Conservation (phyloP, 495 filamentous ascomycete genomes). For the Penicillium tannophilum region DNA sequence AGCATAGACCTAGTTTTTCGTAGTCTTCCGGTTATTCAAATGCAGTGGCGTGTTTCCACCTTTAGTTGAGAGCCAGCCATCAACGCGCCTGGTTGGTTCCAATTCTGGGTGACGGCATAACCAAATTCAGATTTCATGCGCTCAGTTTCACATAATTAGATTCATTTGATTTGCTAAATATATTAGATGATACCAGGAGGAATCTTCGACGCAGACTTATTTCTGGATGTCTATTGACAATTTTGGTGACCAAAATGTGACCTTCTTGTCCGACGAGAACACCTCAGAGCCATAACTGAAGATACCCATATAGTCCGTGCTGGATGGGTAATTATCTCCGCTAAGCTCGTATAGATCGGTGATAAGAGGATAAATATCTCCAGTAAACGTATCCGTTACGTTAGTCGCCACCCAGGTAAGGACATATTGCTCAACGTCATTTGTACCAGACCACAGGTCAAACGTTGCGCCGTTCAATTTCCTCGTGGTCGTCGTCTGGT, state of each 20-base stretch:
- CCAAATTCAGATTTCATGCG: no score
- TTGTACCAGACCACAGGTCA: slow-evolving; percentile 32
- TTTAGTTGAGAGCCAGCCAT: no score
- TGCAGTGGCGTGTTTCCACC: no score
- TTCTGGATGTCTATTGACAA: slow-evolving; percentile 34
- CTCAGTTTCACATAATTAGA: no score
- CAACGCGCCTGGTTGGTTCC: no score
- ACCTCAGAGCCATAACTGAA: slow-evolving; percentile 41
- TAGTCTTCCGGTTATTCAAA: no score
- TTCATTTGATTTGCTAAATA: no score
- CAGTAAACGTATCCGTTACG: slow-evolving; percentile 27
- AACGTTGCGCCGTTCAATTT: slow-evolving; percentile 16
- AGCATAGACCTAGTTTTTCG: no score
- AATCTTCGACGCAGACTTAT: not conserved
- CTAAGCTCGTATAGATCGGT: slow-evolving; percentile 26
- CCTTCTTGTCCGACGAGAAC: slow-evolving; percentile 26
- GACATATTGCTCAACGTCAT: slow-evolving; percentile 28
- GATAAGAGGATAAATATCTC: slow-evolving; percentile 40
- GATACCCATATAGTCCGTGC: slow-evolving; percentile 35
- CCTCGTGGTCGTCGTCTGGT: not conserved
- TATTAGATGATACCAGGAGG: no score
- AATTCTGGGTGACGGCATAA: no score
- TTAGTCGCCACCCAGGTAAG: slow-evolving; percentile 35
- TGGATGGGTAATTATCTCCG: slow-evolving; percentile 24
- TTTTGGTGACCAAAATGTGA: slow-evolving; percentile 38